A percentile compares a stretch with the other conserved stretches of the same genome.
These are phyloP conservation scores for Sporothrix pseudoabietina DNA, from an alignment of 2,329 filamentous ascomycete species.

Conservation along the genomic window DNA sequence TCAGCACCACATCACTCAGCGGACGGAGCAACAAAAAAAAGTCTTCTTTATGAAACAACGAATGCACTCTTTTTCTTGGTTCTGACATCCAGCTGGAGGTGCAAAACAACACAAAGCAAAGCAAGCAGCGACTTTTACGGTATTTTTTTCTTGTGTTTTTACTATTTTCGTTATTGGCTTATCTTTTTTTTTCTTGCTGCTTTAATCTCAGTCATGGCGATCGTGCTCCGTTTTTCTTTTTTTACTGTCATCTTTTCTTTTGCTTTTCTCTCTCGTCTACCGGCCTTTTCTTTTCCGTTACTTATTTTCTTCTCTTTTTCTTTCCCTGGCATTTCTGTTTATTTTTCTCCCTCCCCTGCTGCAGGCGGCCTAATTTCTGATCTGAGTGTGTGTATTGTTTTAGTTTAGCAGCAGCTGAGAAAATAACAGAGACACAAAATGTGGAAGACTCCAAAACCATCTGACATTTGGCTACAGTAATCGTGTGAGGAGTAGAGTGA, in stretches of 20 bases:
- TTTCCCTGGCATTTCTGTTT: slow-evolving; percentile 22
- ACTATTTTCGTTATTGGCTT: slow-evolving; percentile 32
- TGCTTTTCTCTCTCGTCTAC: slow-evolving; percentile 40
- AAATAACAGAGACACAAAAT: slow-evolving; percentile 24
- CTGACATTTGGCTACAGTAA: background rate
- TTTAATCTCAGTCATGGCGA: slow-evolving; percentile 23
- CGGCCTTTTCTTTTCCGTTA: slow-evolving; percentile 18
- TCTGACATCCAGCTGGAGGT: background rate
- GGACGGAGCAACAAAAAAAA: slow-evolving; percentile 15
- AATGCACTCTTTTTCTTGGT: background rate
- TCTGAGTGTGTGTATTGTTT: slow-evolving; percentile 26
- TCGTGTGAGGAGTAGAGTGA: background rate
- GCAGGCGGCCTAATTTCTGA: slow-evolving; percentile 35
- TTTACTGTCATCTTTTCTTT: slow-evolving; percentile 34
- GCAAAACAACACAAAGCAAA: background rate
- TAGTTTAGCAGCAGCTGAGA: slow-evolving; percentile 32
- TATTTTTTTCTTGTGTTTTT: slow-evolving; percentile 28
- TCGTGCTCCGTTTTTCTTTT: slow-evolving; percentile 2
- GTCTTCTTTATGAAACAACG: slow-evolving; percentile 6
- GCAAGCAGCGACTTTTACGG: slow-evolving; percentile 22
- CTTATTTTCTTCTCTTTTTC: slow-evolving; percentile 29
- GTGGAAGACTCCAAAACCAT: slow-evolving; percentile 1
- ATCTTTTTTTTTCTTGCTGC: slow-evolving; percentile 42
- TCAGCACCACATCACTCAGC: background rate
- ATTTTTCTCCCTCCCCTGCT: slow-evolving; percentile 30